Base-by-base conservation (phyloP, 139 green algal species). In the Yamagishiella unicocca region DNA sequence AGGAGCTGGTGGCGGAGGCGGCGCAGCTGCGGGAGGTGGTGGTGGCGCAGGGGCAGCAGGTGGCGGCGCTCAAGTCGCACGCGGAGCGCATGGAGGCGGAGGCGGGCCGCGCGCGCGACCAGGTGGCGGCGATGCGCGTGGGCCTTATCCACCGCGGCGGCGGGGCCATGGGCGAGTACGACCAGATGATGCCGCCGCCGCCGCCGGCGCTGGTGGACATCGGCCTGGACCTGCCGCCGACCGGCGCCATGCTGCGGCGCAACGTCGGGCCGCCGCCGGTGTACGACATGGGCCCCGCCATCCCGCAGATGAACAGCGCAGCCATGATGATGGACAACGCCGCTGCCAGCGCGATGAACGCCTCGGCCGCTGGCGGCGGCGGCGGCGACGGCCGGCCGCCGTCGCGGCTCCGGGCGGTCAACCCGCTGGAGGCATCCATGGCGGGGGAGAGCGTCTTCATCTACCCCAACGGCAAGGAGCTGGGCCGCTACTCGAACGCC, bases 371-470 rank as follows among this genome's bases (percentile, higher is more conserved):
- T 4, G 25, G 24, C 6, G 38, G 40, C 24, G 4, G 40, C 12
- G 29, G 78, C 37, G 40, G n/a, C 54, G 8, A 84, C 40, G 78
- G 61, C 58, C 61, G 79, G 61, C 79, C 79, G 61, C 79, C 42
- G 27, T 74, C 79, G 29, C 85, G 89, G 89, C 33, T 92, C 71
- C 85, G 89, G 43, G 76, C 82, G 6, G 45, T 90, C 37, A 92
- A 92, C 81, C 89, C 89, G 5, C 75, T 92, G 58, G 89, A 92
- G 22, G 85, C 89, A 0, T 92, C 89, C 81, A 77, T 92, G 74
- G 89, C 89, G 8, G 89, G 84, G 22, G 89, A 92, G 85, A 87
- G 68, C 19, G 80, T 92, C 22, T 89, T 92, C 54, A 90, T 92
- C 61, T 92, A 90, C 74, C 89, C 89, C 33, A 89, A 89, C 43